Conservation (phyloP, 1,284 basidiomycete genomes). For the Baeospora myosura region DNA sequence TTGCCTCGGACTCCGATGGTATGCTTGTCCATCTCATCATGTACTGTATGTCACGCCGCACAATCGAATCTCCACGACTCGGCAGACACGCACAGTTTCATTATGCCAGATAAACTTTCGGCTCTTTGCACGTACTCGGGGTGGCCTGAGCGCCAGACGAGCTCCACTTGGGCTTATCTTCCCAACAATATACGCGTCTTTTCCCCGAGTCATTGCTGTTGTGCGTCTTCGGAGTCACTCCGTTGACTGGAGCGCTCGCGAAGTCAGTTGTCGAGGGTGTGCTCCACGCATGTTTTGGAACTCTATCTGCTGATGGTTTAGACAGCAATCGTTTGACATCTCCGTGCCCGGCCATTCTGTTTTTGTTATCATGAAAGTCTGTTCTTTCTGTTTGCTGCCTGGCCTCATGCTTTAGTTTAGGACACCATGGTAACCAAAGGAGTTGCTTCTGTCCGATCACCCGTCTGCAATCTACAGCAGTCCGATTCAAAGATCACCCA, state of each 20-base stretch:
- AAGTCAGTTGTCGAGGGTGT: too few species aligned
- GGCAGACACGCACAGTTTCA: too few species aligned
- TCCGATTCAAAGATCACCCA: slow-evolving; percentile 54
- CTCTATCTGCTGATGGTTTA: not conserved
- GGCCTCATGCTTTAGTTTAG: slow-evolving; percentile 37
- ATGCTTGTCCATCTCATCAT: not conserved
- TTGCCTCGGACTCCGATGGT: not conserved
- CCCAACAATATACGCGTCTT: too few species aligned
- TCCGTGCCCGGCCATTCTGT: not conserved
- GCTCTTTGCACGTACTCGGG: too few species aligned
- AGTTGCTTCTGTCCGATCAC: slow-evolving; percentile 86
- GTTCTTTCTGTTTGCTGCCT: not conserved
- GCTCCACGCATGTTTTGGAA: not conserved
- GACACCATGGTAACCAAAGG: slow-evolving; percentile 78
- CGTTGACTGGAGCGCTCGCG: too few species aligned
- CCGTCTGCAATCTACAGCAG: slow-evolving; percentile 78
- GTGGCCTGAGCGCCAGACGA: too few species aligned
- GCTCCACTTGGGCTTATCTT: too few species aligned
- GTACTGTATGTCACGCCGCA: too few species aligned
- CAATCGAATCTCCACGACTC: too few species aligned
- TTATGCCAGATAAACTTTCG: too few species aligned
- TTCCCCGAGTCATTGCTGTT: too few species aligned
- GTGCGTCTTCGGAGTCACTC: too few species aligned
- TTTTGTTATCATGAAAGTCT: not conserved
- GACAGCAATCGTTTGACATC: not conserved